A percentile compares a stretch with the other conserved stretches of the same genome.
These are phyloP conservation scores for Candida ponderosae DNA, from an alignment of 805 yeast species.

Conservation along the genomic window DNA sequence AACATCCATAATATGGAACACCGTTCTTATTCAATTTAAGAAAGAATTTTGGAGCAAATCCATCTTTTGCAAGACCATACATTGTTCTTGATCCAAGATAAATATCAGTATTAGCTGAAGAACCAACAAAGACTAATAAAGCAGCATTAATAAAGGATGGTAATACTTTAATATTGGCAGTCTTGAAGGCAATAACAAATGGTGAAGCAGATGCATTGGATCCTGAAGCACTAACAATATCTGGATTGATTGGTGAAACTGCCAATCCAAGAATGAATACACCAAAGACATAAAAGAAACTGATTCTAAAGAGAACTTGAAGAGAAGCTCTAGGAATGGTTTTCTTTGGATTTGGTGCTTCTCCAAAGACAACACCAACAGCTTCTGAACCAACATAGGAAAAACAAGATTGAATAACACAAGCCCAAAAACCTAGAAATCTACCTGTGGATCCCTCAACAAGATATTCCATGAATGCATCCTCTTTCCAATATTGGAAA, in stretches of 20 bases:
- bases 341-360: slow-evolving; percentile 38
- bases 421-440: slow-evolving; percentile 46
- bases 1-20: slow-evolving; percentile 48
- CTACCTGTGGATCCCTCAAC: slow-evolving; percentile 35
- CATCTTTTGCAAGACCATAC: slow-evolving; percentile 39
- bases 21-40: slow-evolving; percentile 43
- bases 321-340: slow-evolving; percentile 45
- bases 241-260: slow-evolving; percentile 42
- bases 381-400: slow-evolving; percentile 45
- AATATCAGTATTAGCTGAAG: slow-evolving; percentile 23
- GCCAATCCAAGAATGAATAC: slow-evolving; percentile 49
- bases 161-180: slow-evolving; percentile 39
- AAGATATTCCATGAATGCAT: slow-evolving; percentile 15
- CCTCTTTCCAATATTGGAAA: slow-evolving; percentile 35
- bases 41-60: slow-evolving; percentile 42
- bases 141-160: slow-evolving; percentile 41
- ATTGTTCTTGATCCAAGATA: slow-evolving; percentile 23
- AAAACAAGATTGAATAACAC: slow-evolving; percentile 42
- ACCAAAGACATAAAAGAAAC: slow-evolving; percentile 42
- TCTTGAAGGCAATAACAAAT: slow-evolving; percentile 40
- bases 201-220: slow-evolving; percentile 39
- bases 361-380: slow-evolving; percentile 41
- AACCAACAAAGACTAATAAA: slow-evolving; percentile 36
- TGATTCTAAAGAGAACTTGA: slow-evolving; percentile 47
- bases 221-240: slow-evolving; percentile 30